Conservation (phyloP, 371 early-diverging fungal species). For the Mortierella sp. region DNA sequence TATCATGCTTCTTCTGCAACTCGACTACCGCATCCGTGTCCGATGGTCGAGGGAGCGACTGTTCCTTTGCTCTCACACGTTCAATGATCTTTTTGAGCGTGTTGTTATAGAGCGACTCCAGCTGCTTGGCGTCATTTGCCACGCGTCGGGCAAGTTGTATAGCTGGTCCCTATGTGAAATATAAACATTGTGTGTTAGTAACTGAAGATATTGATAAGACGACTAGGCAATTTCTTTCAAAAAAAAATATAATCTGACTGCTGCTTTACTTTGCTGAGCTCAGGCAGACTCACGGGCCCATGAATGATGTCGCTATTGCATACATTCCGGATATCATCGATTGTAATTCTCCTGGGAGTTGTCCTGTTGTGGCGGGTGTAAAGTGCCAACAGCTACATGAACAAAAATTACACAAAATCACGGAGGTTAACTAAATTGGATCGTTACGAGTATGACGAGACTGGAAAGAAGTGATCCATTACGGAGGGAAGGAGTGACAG, state of each 20-base stretch:
- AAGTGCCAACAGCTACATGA: background rate
- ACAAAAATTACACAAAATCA: background rate
- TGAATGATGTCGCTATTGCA: background rate
- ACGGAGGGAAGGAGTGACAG: background rate
- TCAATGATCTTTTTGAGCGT: slow-evolving; percentile 14
- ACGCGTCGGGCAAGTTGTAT: slow-evolving; percentile 25
- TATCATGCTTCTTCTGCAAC: background rate
- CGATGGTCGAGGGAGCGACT: background rate
- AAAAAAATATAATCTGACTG: background rate
- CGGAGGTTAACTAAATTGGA: background rate
- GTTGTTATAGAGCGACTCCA: slow-evolving; percentile 3
- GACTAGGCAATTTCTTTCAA: background rate
- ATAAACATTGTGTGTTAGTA: background rate
- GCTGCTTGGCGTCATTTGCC: slow-evolving; percentile 4
- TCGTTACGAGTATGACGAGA: background rate
- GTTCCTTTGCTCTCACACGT: background rate
- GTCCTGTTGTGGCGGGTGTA: background rate
- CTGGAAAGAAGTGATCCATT: background rate
- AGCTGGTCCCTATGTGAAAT: slow-evolving; percentile 1
- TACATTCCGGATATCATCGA: background rate
- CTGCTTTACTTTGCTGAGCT: background rate
- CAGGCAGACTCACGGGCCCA: background rate
- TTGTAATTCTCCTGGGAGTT: background rate
- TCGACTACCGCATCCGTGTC: slow-evolving; percentile 1
- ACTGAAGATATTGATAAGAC: background rate